Evolutionary conservation across 2,329 filamentous ascomycete species (phyloP).

Genomic region (Epichloe typhina): DNA sequence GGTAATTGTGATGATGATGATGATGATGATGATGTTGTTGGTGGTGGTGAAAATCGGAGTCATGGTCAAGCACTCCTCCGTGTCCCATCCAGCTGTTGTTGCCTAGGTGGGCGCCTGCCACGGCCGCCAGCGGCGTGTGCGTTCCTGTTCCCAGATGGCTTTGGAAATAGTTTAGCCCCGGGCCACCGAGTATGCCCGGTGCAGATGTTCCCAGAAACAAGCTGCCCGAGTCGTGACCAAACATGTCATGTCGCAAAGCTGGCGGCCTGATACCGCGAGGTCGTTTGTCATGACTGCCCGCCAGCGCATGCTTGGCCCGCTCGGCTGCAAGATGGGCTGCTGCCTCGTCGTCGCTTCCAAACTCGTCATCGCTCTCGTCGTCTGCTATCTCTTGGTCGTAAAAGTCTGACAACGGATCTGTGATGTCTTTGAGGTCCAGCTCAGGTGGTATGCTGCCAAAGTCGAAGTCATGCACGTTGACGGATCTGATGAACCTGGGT

Average conservation of each 20-base stretch:
- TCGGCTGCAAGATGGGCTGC: slow-evolving; percentile 19
- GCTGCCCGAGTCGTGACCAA: slow-evolving; percentile 33
- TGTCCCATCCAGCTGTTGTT: slow-evolving; percentile 23
- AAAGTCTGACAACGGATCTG: slow-evolving; percentile 89
- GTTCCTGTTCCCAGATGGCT: slow-evolving; percentile 64
- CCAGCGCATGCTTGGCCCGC: slow-evolving; percentile 1
- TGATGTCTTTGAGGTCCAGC: slow-evolving; percentile 91
- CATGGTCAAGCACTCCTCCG: slow-evolving; percentile 2
- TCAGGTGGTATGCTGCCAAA: slow-evolving; percentile 75
- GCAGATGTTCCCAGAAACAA: slow-evolving; percentile 48
- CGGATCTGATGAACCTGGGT: slow-evolving; percentile 91
- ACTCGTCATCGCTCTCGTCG: slow-evolving; percentile 27
- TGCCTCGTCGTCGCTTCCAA: slow-evolving; percentile 17
- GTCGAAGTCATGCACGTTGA: slow-evolving; percentile 86
- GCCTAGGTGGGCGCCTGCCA: slow-evolving; percentile 49
- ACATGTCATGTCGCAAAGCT: slow-evolving; percentile 20
- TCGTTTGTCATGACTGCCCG: slow-evolving; percentile 6
- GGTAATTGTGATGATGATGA: slow-evolving; percentile 3
- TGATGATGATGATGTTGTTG: too few relatives aligned
- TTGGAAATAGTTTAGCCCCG: slow-evolving; percentile 73
- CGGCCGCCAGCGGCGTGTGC: slow-evolving; percentile 66
- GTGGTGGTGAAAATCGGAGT: slow-evolving; percentile 6
- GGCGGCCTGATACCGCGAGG: slow-evolving; percentile 15
- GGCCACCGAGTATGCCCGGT: slow-evolving; percentile 54
- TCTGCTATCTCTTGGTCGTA: slow-evolving; percentile 68